These are phyloP conservation scores for Stygiomarasmius scandens DNA, from an alignment of 1,284 basidiomycete species.

Conservation along the genomic window DNA sequence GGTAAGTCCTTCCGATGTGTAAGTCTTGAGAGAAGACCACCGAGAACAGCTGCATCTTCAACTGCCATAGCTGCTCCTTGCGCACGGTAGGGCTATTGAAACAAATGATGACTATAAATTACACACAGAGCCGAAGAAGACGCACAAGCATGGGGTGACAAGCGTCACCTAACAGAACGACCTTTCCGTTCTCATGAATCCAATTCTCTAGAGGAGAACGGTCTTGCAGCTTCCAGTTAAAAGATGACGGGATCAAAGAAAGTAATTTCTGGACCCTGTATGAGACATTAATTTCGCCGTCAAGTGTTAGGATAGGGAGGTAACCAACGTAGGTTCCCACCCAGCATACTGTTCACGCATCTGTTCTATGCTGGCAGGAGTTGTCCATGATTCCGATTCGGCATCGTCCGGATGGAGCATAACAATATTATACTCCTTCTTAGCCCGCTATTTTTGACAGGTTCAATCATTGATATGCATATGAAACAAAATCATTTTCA, in stretches of 20 bases:
- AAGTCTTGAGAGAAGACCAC: conserved; percentile 56
- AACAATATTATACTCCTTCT: conserved; percentile 50
- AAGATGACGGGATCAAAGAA: conserved; percentile 44
- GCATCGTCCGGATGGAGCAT: conserved; percentile 44
- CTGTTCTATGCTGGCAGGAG: conserved; percentile 39
- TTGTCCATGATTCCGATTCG: conserved; percentile 41
- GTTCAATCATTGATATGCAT: not conserved
- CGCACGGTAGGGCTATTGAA: conserved; percentile 60
- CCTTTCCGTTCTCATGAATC: not conserved
- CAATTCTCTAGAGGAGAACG: conserved; percentile 31
- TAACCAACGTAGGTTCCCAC: conserved; percentile 51
- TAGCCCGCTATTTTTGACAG: conserved; percentile 31
- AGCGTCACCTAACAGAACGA: not conserved
- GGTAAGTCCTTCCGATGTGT: conserved; percentile 43
- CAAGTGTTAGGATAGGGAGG: too few relatives aligned
- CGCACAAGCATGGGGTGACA: conserved; percentile 65
- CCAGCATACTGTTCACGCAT: conserved; percentile 47
- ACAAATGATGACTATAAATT: too few relatives aligned
- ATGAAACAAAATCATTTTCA: conserved; percentile 6
- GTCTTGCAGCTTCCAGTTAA: conserved; percentile 54
- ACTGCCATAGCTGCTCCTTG: conserved; percentile 73
- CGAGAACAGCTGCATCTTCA: conserved; percentile 67
- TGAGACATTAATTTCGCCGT: too few relatives aligned
- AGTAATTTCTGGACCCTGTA: conserved; percentile 51
- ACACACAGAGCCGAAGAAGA: conserved; percentile 2